Evolutionary conservation across 2,329 filamentous ascomycete species (phyloP).

Genomic region (Penicillium hordei): DNA sequence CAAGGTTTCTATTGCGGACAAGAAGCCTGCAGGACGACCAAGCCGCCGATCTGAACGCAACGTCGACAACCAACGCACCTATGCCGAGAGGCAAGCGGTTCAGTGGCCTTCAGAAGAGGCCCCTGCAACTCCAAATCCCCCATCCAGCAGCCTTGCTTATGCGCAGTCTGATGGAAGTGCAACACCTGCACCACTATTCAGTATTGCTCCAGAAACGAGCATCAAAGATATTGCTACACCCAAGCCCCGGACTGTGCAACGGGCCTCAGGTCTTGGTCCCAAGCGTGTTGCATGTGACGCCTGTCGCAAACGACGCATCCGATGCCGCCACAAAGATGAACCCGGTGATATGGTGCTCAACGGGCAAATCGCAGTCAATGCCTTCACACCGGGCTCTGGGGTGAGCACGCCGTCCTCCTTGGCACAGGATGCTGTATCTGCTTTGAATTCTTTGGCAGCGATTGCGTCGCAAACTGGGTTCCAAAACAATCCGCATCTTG

Average conservation of each 20-base stretch:
- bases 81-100: constrained; percentile 41
- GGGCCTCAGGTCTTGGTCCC: constrained; percentile 59
- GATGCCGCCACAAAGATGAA: constrained; percentile 64
- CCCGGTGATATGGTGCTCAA: constrained; percentile 32
- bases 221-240: constrained; percentile 30
- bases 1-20: constrained; percentile 51
- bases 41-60: constrained; percentile 58
- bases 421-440: constrained; percentile 41
- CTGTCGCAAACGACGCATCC: constrained; percentile 61
- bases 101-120: constrained; percentile 35
- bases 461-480: constrained; percentile 39
- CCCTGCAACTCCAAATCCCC: constrained; percentile 17
- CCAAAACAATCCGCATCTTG: constrained; percentile 26
- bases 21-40: constrained; percentile 57
- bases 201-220: constrained; percentile 16
- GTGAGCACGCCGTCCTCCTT: constrained; percentile 34
- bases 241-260: constrained; percentile 50
- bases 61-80: constrained; percentile 43
- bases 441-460: constrained; percentile 40
- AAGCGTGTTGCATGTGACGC: constrained; percentile 62
- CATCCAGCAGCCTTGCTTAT: constrained; percentile 16
- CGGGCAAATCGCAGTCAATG: constrained; percentile 31
- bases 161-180: constrained; percentile 24
- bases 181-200: constrained; percentile 23
- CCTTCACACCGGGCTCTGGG: constrained; percentile 32